Percentiles rank a stretch among this genome's conserved stretches.
Evolutionary conservation across 2,329 filamentous ascomycete species (phyloP).

Genomic region (Ophiosphaerella korrae): DNA sequence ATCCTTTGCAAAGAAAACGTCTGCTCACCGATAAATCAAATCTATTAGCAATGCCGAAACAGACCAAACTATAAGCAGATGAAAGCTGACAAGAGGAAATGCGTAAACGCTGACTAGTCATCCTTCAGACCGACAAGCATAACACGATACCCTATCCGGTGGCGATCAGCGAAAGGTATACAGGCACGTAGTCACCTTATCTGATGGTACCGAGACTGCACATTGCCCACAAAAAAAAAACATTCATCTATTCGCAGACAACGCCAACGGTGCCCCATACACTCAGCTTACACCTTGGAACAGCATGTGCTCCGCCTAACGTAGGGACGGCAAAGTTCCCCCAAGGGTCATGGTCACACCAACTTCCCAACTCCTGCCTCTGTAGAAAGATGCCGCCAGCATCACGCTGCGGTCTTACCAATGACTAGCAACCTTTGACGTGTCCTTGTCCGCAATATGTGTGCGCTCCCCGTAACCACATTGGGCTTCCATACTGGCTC

Average conservation of each 20-base stretch:
- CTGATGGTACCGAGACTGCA: too few relatives aligned
- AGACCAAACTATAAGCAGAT: background rate
- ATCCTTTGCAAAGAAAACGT: background rate
- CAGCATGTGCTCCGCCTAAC: too few relatives aligned
- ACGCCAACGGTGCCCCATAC: background rate
- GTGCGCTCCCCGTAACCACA: background rate
- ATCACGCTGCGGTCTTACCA: background rate
- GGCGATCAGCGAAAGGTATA: too few relatives aligned
- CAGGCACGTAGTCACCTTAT: too few relatives aligned
- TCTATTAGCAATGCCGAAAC: background rate
- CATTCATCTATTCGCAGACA: background rate
- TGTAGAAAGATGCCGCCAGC: too few relatives aligned
- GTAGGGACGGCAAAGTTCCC: too few relatives aligned
- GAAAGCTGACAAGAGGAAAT: too few relatives aligned
- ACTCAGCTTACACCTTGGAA: background rate
- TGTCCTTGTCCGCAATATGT: background rate
- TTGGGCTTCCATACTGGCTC: constrained; percentile 1
- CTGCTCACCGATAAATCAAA: background rate
- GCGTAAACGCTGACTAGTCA: background rate
- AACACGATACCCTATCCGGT: background rate
- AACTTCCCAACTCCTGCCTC: too few relatives aligned
- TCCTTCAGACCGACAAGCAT: background rate
- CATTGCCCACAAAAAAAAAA: background rate
- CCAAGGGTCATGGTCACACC: too few relatives aligned
- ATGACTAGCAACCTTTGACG: background rate